Evolutionary conservation across 2,329 filamentous ascomycete genomes (phyloP).

Genomic region (Nemania abortiva): DNA sequence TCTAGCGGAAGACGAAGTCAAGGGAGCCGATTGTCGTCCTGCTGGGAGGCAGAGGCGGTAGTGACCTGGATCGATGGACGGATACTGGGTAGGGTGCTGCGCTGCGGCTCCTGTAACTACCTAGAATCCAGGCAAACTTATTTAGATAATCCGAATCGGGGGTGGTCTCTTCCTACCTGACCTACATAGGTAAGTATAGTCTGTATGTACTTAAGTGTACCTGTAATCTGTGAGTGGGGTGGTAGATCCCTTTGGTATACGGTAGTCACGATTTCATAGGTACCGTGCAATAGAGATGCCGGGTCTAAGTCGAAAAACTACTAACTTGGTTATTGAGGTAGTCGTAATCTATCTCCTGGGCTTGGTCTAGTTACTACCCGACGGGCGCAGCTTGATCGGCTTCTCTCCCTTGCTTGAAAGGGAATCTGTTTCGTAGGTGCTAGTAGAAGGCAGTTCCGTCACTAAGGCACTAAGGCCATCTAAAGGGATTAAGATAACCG

Average conservation of each 20-base stretch:
- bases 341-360: background rate
- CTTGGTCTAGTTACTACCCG: constrained; percentile 1
- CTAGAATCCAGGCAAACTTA: constrained; percentile 30
- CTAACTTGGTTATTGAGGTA: constrained; percentile 1
- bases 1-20: constrained; percentile 21
- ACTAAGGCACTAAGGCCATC: constrained; percentile 27
- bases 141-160: background rate
- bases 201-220: background rate
- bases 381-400: constrained; percentile 2
- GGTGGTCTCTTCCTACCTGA: background rate
- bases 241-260: background rate
- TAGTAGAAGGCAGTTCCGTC: constrained; percentile 25
- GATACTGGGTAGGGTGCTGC: constrained; percentile 25
- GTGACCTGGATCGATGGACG: background rate
- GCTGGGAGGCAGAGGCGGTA: constrained; percentile 13
- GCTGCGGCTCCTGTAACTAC: constrained; percentile 42
- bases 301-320: constrained; percentile 6
- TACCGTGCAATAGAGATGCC: constrained; percentile 1
- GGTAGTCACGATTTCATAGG: background rate
- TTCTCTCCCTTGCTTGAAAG: constrained; percentile 21
- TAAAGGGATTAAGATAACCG: background rate
- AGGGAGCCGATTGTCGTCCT: constrained; percentile 16
- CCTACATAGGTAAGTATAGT: too few relatives aligned
- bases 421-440: constrained; percentile 15
- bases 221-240: background rate